Evolutionary conservation across 1,139 yeast species (phyloP), one percentile per base, ranked within the genome.

Genomic region (Yamadazyma taylorii): DNA sequence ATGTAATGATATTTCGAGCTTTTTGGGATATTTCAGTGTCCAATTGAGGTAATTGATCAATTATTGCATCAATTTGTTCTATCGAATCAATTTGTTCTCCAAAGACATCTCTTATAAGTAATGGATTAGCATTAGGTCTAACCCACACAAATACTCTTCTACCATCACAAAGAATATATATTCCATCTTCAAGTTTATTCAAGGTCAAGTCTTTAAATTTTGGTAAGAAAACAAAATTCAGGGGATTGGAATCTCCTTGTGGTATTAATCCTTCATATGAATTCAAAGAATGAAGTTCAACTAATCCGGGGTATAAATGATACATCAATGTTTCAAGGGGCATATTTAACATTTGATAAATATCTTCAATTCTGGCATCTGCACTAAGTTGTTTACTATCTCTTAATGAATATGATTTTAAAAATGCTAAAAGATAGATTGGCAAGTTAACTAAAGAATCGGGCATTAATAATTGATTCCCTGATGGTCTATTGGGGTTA

Each of bases 391-490:
- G 66, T 3, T 69, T 56, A 3, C 75, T 59, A 22, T 69, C 75
- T 38, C 81, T 72, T 51, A 90, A 68, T 1, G 90, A 80, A 34
- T 68, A 70, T 0, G 84, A 61, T 56, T 92, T 92, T 48, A 83
- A 73, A 42, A 89, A 77, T 0, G 94, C 71, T 39, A 88, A 69
- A 36, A 86, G 58, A 50, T 76, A 81, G 50, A 83, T 71, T 5
- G 95, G 82, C 37, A 92, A 66, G 32, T 88, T 80, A 42, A 81
- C 79, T 48, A 94, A 66, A 5, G 94, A 79, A 35, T 85, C 86
- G 0, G 98, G 98, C 63, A 92, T 72, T 8, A 90, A 73, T 41
- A 92, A 66, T 52, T 86, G 90, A 14, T 81, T 77, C 11, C 81
- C 72, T 21, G 79, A 63, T 0, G 78, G 55, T 30, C 73, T 63